Evolutionary conservation across 2,329 filamentous ascomycete genomes (phyloP).

Genomic region (Ophiostoma angusticollis): DNA sequence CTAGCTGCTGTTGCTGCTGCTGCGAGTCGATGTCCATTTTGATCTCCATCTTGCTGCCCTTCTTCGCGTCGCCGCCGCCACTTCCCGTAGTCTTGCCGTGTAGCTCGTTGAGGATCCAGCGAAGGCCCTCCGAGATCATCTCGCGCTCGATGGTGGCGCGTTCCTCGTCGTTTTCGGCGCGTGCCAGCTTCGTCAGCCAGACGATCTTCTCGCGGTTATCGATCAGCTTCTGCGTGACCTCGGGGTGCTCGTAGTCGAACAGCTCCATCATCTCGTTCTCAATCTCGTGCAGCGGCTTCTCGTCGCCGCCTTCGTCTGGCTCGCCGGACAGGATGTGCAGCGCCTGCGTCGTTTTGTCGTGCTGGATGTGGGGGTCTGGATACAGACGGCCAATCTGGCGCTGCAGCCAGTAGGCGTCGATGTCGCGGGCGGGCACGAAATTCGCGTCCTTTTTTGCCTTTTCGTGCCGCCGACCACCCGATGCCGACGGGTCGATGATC

Average conservation of each 20-base stretch:
- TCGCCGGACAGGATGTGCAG: conserved; percentile 71
- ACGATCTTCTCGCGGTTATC: conserved; percentile 88
- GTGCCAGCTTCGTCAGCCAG: conserved; percentile 82
- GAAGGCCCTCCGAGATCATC: conserved; percentile 79
- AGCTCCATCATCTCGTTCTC: conserved; percentile 98
- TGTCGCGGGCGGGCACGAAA: conserved; percentile 68
- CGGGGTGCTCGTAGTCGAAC: conserved; percentile 93
- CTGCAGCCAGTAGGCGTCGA: conserved; percentile 96
- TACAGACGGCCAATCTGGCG: conserved; percentile 82
- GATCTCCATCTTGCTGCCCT: conserved; percentile 66
- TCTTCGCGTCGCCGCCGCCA: conserved; percentile 37
- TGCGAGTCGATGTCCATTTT: conserved; percentile 83
- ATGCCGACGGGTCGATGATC: conserved; percentile 52
- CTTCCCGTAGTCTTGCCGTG: conserved; percentile 49
- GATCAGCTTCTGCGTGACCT: conserved; percentile 81
- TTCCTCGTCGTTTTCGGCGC: conserved; percentile 66
- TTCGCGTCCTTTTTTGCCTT: conserved; percentile 43
- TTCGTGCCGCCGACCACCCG: conserved; percentile 36
- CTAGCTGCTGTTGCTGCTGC: conserved; percentile 22
- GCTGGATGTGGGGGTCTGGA: conserved; percentile 80
- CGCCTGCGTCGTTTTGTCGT: conserved; percentile 80
- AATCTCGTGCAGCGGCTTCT: conserved; percentile 78
- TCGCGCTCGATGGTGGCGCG: conserved; percentile 71
- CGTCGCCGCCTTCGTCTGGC: conserved; percentile 57
- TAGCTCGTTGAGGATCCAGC: conserved; percentile 78